These are phyloP conservation scores for Diaporthe vaccinii DNA, from an alignment of 2,329 filamentous ascomycete species.

Conservation along the genomic window DNA sequence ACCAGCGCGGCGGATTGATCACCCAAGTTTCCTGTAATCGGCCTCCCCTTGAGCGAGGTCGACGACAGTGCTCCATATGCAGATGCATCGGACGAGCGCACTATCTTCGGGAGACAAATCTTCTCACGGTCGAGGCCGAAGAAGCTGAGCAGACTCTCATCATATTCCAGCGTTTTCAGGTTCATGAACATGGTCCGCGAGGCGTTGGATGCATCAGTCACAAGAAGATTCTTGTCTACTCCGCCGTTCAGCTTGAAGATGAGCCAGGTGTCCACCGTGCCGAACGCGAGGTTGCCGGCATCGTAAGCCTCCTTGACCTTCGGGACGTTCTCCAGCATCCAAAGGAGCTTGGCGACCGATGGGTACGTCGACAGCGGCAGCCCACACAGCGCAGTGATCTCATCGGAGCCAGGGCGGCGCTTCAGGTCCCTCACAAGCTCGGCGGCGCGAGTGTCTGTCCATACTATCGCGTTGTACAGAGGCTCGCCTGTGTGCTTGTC, in stretches of 20 bases:
- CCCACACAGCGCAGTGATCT: constrained; percentile 79
- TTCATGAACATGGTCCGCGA: constrained; percentile 97
- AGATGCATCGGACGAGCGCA: constrained; percentile 81
- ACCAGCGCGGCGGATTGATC: constrained; percentile 90
- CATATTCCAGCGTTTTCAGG: constrained; percentile 83
- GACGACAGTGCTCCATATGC: constrained; percentile 77
- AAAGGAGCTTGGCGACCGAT: constrained; percentile 86
- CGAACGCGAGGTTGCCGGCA: constrained; percentile 81
- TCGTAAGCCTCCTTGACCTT: constrained; percentile 82
- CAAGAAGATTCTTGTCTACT: constrained; percentile 73
- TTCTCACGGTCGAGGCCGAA: constrained; percentile 80
- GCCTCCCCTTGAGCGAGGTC: constrained; percentile 77
- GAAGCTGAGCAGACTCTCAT: constrained; percentile 81
- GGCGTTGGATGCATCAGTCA: constrained; percentile 90
- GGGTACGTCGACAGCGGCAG: constrained; percentile 91
- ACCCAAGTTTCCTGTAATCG: constrained; percentile 85
- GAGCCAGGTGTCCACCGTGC: constrained; percentile 91
- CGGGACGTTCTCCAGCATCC: constrained; percentile 81
- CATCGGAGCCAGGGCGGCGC: constrained; percentile 74
- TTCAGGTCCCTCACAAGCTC: constrained; percentile 82
- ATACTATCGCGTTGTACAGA: constrained; percentile 87
- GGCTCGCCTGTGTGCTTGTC: constrained; percentile 84
- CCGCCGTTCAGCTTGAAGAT: constrained; percentile 87
- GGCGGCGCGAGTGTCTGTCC: constrained; percentile 87
- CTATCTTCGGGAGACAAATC: constrained; percentile 82